These are phyloP conservation scores for Periconia sp. DNA, from an alignment of 2,329 filamentous ascomycete genomes.

Conservation along the genomic window DNA sequence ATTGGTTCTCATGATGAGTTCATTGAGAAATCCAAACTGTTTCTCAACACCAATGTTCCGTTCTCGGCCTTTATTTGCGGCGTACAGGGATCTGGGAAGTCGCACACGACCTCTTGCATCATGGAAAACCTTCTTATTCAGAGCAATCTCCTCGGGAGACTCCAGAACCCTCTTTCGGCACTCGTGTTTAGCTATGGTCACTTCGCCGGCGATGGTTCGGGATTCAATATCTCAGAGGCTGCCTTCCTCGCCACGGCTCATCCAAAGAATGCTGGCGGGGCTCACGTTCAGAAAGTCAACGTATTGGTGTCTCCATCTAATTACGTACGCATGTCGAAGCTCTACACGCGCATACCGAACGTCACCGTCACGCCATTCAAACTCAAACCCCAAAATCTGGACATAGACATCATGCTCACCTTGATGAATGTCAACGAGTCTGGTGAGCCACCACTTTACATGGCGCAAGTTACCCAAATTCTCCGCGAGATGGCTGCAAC, in stretches of 20 bases:
- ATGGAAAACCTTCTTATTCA: constrained; percentile 50
- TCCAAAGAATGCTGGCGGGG: constrained; percentile 4
- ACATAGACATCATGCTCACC: constrained; percentile 55
- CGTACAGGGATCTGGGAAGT: constrained; percentile 64
- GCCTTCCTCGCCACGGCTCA: constrained; percentile 53
- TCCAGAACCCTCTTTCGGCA: constrained; percentile 58
- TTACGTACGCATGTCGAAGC: constrained; percentile 14
- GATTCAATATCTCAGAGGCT: constrained; percentile 59
- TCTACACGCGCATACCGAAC: constrained; percentile 33
- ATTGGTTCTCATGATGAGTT: too few relatives aligned
- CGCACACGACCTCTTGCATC: constrained; percentile 61
- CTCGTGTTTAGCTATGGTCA: constrained; percentile 60
- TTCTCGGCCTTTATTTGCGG: constrained; percentile 65
- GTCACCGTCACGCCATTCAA: constrained; percentile 51
- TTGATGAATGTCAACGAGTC: constrained; percentile 54
- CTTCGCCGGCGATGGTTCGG: constrained; percentile 47
- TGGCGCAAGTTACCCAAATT: constrained; percentile 48
- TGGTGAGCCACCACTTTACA: constrained; percentile 57
- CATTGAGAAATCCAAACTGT: constrained; percentile 29
- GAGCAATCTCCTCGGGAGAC: constrained; percentile 43
- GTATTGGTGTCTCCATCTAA: constrained; percentile 30
- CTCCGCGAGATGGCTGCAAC: constrained; percentile 57
- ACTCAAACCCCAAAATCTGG: constrained; percentile 53
- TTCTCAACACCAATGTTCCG: constrained; percentile 58
- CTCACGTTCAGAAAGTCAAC: constrained; percentile 18